Evolutionary conservation across 352 stramenopile species (phyloP), one percentile per base, ranked within the genome.

Genomic region (Peronospora belbahrii): DNA sequence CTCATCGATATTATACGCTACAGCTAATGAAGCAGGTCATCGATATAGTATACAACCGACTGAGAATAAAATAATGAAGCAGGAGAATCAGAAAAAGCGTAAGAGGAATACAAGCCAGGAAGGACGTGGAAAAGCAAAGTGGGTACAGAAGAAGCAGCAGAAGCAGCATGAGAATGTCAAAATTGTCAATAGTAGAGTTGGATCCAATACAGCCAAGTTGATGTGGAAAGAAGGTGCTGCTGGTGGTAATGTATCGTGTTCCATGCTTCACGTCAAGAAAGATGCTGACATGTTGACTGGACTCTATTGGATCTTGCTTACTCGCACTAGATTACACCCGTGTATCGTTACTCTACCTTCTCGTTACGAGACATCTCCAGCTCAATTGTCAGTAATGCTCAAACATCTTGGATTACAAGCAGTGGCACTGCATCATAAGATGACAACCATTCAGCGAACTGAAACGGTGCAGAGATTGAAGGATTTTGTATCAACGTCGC

Each of bases 361-460:
- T 42, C 54, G 52, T 6, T 15, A 52, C 6, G 44, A 57, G 41
- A 60, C 45, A 20, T 44, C 44, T 22, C 37, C 61, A 0, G 48
- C 68, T 31, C 42, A 65, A 17, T 28, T 91, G 15, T 69, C 66
- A 2, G 47, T 45, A 2, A 68, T 73, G 14, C 42, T 86, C 20
- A 74, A 74, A 46, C 67, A 81, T 42, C 35, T 90, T 20, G 71
- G 73, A 6, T 65, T 82, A 42, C 66, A 83, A 33, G 60, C 69
- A n/a, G 43, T 84, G n/a, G 52, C 73, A 14, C 38, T 91, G 17
- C 79, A 91, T 52, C 59, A 57, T 44, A 88, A 88, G 48, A 88
- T 88, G 68, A 70, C 74, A 0, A 25, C 54, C 4, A 54, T 52
- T 1, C 74, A 88, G 45, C 61, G 74, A 35, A 63, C 74, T 17